Base-by-base conservation (phyloP, 179 eudicot species). In the Spinacia oleracea region DNA sequence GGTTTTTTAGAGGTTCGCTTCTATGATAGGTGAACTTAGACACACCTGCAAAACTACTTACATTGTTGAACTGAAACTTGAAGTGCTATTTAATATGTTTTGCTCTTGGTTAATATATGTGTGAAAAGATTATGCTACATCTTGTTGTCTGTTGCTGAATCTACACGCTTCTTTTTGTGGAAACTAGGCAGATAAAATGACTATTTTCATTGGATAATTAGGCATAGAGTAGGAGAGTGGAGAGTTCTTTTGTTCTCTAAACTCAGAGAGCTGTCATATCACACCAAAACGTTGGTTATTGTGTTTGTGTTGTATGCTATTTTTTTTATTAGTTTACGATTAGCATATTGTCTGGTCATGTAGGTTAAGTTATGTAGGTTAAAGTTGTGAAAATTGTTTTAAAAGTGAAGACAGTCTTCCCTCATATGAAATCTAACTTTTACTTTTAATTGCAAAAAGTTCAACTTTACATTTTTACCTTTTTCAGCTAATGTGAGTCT, bases 1-100 rank as follows among this genome's bases (percentile, higher is more conserved):
- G n/a, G n/a, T n/a, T n/a, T n/a, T n/a, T 77, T 35, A 16, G 60
- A 51, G 8, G 12, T 51, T 16, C 46, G 34, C 29, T 62, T 59
- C 59, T 70, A 21, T 71, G 48, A 46, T 70, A 15, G 73, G 53
- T 46, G 56, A 70, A 50, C 55, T 70, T 46, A 23, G 55, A 14
- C 73, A 18, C 45, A 14, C 21, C 60, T 48, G 31, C 40, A 27
- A 29, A 27, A n/a, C 0, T 70, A 23, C 53, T 32, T 40, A 0
- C 45, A 69, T n/a, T 0, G 18, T 11, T n/a, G 29, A 43, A 43
- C 73, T 23, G 18, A 42, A 69, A 25, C 15, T 66, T 8, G 72
- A 20, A 40, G 9, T 25, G 15, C 1, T 42, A 10, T 23, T 45
- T 40, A 3, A 16, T 70, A 50, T 46, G 23, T 7, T 45, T n/a